phyloP scores from a whole-genome alignment of 163 green algal species.

The Scenedesmus sp. region DNA sequence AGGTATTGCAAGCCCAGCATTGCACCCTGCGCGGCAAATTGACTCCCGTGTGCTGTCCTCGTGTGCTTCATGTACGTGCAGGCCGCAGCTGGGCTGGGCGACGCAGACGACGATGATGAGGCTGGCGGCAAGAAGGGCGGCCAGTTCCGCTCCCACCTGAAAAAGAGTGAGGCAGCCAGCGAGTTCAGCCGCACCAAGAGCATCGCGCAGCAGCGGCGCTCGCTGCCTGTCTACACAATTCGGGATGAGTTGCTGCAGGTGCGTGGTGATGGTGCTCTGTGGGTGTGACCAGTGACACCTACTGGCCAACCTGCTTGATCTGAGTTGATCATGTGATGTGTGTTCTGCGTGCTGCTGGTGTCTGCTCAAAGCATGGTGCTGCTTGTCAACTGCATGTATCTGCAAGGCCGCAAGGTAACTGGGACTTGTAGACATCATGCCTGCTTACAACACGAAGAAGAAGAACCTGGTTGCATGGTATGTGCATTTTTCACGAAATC shows the following conservation, averaged over 20 bases:
- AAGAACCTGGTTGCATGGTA: not conserved
- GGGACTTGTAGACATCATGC: no score
- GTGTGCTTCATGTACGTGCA: not conserved
- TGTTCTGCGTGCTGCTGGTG: not conserved
- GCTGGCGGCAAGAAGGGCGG: constrained; percentile 65
- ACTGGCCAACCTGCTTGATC: not conserved
- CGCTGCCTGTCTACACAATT: constrained; percentile 92
- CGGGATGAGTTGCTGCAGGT: constrained; percentile 95
- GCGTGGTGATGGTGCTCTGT: not conserved
- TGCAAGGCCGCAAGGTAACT: not conserved
- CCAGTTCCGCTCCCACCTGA: constrained; percentile 91
- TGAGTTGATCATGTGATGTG: not conserved
- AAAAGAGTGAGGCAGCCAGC: constrained; percentile 81
- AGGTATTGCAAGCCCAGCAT: no score
- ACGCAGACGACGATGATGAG: constrained; percentile 55
- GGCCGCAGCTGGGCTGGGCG: constrained; percentile 45
- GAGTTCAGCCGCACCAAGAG: constrained; percentile 95
- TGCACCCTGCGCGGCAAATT: not conserved
- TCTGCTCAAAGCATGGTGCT: not conserved
- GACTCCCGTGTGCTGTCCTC: not conserved
- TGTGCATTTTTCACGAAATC: no score
- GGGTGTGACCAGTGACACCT: not conserved
- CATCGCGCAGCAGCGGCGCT: constrained; percentile 92
- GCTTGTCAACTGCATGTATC: not conserved
- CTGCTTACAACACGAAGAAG: not conserved